A percentile compares a stretch with the other conserved stretches of the same genome.
These are phyloP conservation scores for Metrosideros polymorpha DNA, from an alignment of 441 rosid genomes.

Conservation along the genomic window DNA sequence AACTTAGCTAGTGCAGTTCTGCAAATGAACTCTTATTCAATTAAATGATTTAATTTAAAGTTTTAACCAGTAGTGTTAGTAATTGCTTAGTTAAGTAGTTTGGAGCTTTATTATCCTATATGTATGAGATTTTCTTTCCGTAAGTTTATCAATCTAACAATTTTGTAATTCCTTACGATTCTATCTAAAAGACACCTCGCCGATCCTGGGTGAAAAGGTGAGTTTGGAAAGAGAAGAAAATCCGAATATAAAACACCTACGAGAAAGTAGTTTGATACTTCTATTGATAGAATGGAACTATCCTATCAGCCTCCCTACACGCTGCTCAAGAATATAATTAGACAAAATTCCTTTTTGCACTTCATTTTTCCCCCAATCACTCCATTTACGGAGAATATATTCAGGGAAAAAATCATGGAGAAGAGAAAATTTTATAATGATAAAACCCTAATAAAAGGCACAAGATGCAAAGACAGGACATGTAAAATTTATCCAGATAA, in stretches of 20 bases:
- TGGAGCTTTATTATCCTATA: background rate
- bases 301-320: background rate
- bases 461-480: background rate
- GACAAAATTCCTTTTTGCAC: background rate
- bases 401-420: background rate
- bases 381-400: background rate
- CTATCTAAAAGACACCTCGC: background rate
- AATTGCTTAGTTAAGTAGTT: background rate
- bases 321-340: background rate
- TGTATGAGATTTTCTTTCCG: background rate
- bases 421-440: background rate
- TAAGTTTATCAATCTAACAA: background rate
- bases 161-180: background rate
- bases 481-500: background rate
- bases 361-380: background rate
- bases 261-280: background rate
- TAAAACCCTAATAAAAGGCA: background rate
- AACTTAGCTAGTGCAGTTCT: background rate
- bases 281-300: background rate
- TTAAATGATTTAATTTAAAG: background rate
- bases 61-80: background rate
- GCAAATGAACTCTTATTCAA: background rate
- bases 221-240: background rate
- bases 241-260: background rate
- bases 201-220: background rate